A percentile compares a stretch with the other conserved stretches of the same genome.
These are phyloP conservation scores for Moricandia arvensis DNA, from an alignment of 345 rosid species.

Conservation along the genomic window DNA sequence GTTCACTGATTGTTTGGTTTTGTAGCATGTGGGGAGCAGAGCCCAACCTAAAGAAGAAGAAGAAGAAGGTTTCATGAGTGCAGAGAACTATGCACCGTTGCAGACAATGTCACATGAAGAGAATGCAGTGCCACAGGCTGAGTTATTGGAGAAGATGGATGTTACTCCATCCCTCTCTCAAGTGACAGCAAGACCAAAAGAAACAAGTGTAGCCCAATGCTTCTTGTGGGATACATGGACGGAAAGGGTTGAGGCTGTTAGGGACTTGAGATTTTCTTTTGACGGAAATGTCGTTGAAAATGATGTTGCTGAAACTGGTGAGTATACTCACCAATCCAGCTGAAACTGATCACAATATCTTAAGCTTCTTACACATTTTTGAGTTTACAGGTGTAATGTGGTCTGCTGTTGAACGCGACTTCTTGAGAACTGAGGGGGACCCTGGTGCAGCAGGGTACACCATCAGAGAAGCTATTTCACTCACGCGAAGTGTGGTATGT, in stretches of 20 bases:
- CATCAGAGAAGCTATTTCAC: conserved; percentile 76
- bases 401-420: conserved; percentile 68
- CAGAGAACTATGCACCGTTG: conserved; percentile 65
- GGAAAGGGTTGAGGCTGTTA: conserved; percentile 75
- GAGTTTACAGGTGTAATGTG: conserved; percentile 45
- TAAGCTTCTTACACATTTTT: conserved; percentile 24
- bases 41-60: conserved; percentile 28
- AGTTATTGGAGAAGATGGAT: conserved; percentile 69
- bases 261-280: conserved; percentile 73
- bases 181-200: conserved; percentile 28
- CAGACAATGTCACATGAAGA: conserved; percentile 70
- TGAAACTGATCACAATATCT: conserved; percentile 47
- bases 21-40: conserved; percentile 47
- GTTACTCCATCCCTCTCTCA: conserved; percentile 33
- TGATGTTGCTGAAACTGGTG: conserved; percentile 25
- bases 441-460: conserved; percentile 91
- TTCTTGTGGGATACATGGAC: conserved; percentile 78
- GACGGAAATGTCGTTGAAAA: conserved; percentile 57
- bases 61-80: conserved; percentile 39
- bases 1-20: neutral
- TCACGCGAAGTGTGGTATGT: conserved; percentile 78
- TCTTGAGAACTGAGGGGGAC: conserved; percentile 84
- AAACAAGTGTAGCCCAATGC: conserved; percentile 35
- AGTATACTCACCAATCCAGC: neutral
- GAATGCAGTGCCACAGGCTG: conserved; percentile 77